phyloP scores from a whole-genome alignment of 108 stramenopile species.

The Licmophora abbreviata region DNA sequence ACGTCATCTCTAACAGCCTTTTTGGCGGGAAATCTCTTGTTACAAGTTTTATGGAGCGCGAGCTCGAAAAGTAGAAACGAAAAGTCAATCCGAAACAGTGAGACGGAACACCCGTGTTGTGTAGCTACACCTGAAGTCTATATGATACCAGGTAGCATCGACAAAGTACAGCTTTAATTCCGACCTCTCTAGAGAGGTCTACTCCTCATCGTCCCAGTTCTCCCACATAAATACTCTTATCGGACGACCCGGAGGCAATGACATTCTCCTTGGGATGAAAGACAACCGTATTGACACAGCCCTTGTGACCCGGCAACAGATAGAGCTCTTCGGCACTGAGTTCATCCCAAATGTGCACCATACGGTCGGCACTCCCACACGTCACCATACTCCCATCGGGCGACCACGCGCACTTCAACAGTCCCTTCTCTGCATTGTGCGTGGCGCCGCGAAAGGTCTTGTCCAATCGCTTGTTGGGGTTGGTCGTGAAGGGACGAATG shows the following conservation, averaged over 20 bases:
- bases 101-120: too few relatives aligned
- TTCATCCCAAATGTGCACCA: constrained; percentile 90
- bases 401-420: constrained; percentile 84
- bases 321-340: constrained; percentile 76
- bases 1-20: too few relatives aligned
- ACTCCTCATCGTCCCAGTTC: constrained; percentile 33
- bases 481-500: constrained; percentile 56
- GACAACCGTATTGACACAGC: constrained; percentile 76
- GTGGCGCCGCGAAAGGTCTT: constrained; percentile 59
- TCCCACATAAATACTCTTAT: constrained; percentile 58
- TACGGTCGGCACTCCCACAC: constrained; percentile 70
- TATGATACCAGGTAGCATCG: too few relatives aligned
- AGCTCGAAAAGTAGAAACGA: too few relatives aligned
- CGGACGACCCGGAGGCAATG: constrained; percentile 47
- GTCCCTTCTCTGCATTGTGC: constrained; percentile 81
- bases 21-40: too few relatives aligned
- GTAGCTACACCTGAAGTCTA: too few relatives aligned
- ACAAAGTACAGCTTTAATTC: too few relatives aligned
- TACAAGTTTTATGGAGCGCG: too few relatives aligned
- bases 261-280: constrained; percentile 70
- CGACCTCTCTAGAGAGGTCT: too few relatives aligned
- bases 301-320: constrained; percentile 76
- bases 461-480: constrained; percentile 33
- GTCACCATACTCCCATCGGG: constrained; percentile 76
- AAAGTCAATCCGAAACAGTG: too few relatives aligned